Evolutionary conservation across 352 stramenopile genomes (phyloP).

Genomic region (Phytophthora palmivora): DNA sequence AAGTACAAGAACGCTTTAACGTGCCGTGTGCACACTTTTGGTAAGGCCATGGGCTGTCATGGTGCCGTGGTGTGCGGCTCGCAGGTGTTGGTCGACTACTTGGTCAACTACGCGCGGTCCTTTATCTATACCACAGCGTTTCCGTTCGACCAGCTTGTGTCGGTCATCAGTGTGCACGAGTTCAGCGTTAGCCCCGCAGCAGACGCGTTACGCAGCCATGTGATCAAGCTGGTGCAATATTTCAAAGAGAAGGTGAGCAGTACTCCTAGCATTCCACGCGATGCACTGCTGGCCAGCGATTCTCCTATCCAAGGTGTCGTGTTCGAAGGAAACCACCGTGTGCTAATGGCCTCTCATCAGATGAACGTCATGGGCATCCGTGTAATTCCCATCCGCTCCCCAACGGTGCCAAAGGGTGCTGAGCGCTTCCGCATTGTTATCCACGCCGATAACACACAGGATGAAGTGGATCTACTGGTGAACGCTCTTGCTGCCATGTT

Average conservation of each 20-base stretch:
- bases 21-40: conserved; percentile 95
- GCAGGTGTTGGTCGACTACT: conserved; percentile 91
- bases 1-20: conserved; percentile 73
- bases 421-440: conserved; percentile 97
- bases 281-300: conserved; percentile 68
- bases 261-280: conserved; percentile 45
- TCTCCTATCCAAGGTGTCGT: conserved; percentile 96
- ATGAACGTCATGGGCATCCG: conserved; percentile 83
- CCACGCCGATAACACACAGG: conserved; percentile 93
- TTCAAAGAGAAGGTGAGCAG: conserved; percentile 76
- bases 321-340: conserved; percentile 91
- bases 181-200: conserved; percentile 68
- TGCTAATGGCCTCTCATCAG: conserved; percentile 76
- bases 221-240: conserved; percentile 68
- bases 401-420: conserved; percentile 93
- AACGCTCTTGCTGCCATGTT: conserved; percentile 60
- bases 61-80: conserved; percentile 94
- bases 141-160: conserved; percentile 91
- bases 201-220: conserved; percentile 45
- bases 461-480: conserved; percentile 85
- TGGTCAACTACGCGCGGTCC: conserved; percentile 97
- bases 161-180: conserved; percentile 91
- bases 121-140: conserved; percentile 98
- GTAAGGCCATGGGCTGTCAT: conserved; percentile 97
- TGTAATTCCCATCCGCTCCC: conserved; percentile 95